Base-by-base conservation (phyloP, 1,139 yeast genomes). In the Yamadazyma sp. region DNA sequence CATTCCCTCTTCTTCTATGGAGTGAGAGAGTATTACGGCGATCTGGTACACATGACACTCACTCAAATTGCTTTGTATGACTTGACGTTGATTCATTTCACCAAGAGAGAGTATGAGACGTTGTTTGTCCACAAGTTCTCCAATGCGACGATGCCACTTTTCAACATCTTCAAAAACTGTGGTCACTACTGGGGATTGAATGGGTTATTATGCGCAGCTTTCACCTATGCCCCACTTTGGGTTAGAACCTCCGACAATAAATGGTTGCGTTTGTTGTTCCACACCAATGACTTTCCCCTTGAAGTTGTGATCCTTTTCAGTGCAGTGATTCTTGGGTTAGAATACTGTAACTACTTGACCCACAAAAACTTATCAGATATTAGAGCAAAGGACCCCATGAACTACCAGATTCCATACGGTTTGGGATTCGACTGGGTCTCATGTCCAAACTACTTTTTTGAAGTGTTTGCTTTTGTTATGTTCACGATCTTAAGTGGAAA, bases 381-480 rank as follows among this genome's bases (percentile, higher is more conserved):
- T 51, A 74, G 95, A 56, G 52, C 64, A 10, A 66, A 61, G 40
- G 78, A 57, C 38, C 48, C 57, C 8, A 56, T 52, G 38, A 70
- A 56, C 36, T 68, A 62, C 47, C 64, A 61, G 29, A 69, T 70
- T 44, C 75, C 77, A n/a, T 60, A 53, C 41, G 77, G 77, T 12
- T 71, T 65, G 48, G 76, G 74, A 0, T 71, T 71, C 47, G 48
- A 61, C 45, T 60, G 59, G 50, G 76, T 76, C 20, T 73, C 81
- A 4, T 67, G 79, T 57, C 98, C 98, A 50, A 92, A 92, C 66
- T 92, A 92, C 63, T 84, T 88, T 49, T 92, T 89, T 61, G 98
- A 92, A 67, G 68, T 79, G 33, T 64, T 84, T 53, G 70, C 81
- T 2, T 90, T 96, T 95, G 57, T 83, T 1, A 67, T 76, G 22